phyloP scores from a whole-genome alignment of 331 rosid species.

The Phaseolus coccineus region DNA sequence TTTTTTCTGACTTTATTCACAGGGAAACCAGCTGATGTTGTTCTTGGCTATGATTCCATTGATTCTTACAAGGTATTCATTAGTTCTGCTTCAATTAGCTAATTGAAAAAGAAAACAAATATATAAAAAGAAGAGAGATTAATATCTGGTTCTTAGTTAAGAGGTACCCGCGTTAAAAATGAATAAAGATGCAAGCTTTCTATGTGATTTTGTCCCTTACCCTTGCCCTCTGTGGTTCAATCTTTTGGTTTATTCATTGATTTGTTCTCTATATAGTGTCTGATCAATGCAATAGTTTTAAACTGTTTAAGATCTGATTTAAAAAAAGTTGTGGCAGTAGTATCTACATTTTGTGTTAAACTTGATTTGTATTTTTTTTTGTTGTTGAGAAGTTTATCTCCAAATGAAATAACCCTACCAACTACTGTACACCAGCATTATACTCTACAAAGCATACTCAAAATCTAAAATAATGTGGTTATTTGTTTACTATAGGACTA shows the following conservation, averaged over 20 bases:
- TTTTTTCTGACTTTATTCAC: constrained; percentile 4
- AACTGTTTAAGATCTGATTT: background rate
- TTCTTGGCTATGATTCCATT: constrained; percentile 61
- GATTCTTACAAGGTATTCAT: constrained; percentile 49
- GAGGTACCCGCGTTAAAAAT: background rate
- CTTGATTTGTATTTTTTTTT: background rate
- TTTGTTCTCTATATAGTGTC: background rate
- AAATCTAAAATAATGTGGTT: constrained; percentile 19
- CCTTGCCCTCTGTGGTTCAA: background rate
- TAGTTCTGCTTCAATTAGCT: background rate
- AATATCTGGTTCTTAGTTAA: background rate
- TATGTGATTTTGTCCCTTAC: background rate
- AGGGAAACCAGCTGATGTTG: constrained; percentile 70
- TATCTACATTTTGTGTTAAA: constrained; percentile 1
- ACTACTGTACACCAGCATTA: background rate
- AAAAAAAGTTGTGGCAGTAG: background rate
- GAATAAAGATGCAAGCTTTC: background rate
- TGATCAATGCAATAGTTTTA: background rate
- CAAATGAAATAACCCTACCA: background rate
- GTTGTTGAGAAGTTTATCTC: background rate
- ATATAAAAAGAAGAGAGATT: too few relatives aligned
- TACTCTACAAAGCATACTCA: background rate
- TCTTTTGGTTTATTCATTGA: background rate
- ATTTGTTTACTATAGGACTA: background rate
- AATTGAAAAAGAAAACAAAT: background rate